Base-by-base conservation (phyloP, 1,139 yeast genomes). In the Sugiyamaella paludigena region DNA sequence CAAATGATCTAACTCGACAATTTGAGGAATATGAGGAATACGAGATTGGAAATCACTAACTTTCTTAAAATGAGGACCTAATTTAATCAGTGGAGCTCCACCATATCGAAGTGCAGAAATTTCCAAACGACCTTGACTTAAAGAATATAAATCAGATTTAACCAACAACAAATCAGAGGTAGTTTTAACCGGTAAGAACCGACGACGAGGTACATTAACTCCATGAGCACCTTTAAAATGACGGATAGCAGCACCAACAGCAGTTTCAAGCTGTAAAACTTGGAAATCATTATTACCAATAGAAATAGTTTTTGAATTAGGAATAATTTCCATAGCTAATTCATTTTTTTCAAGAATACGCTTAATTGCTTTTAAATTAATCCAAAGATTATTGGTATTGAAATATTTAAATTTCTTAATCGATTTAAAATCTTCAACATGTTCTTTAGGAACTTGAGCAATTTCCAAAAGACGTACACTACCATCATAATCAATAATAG, bases 391-490 rank as follows among this genome's bases (percentile, higher is more conserved):
- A 72, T 92, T 92, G 57, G 98, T 92, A 79, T 92, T 92, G 80
- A 92, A 92, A 76, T 92, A 91, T 72, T 89, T 92, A 77, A 92
- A 92, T 74, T 92, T 92, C 76, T 94, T 92, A 73, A 92, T 94
- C 54, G 95, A 86, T 75, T 92, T 92, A 78, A 92, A 92, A 68
- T 92, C 98, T 75, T 94, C 98, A 55, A 89, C 94, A 69, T 92
- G 98, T 70, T 91, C 98, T 72, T 89, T 89, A 68, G 98, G 98
- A 56, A 92, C 98, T 76, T 92, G 98, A 43, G 98, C 98, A 63
- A 94, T 92, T 74, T 92, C 98, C 64, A 92, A 79, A 66, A 92
- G 80, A 72, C 97, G 83, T 53, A 92, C 96, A 65, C 85, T 84
- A 55, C 98, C 98, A 62, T 89, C 94, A 71, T 94, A 92, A 72